Evolutionary conservation across 306 rosid genomes (phyloP).

Genomic region (Dicorynia guianensis): DNA sequence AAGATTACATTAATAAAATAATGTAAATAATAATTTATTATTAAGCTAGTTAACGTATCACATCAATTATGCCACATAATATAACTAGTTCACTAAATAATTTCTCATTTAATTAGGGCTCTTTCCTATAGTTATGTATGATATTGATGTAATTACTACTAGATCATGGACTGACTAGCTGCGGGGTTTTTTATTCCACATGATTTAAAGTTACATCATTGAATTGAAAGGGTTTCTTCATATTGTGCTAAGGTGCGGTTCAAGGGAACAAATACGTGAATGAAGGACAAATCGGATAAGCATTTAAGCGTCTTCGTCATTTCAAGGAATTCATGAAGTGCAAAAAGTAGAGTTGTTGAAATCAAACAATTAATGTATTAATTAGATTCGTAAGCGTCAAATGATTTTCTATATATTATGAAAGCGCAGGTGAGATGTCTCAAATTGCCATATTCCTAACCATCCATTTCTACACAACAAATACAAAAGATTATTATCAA

Average conservation of each 20-base stretch:
- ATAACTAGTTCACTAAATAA: no score
- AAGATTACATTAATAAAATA: no score
- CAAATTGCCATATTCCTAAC: constrained; percentile 41
- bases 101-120: no score
- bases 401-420: constrained; percentile 39
- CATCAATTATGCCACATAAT: no score
- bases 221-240: constrained; percentile 51
- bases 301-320: constrained; percentile 53
- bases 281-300: constrained; percentile 48
- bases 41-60: no score
- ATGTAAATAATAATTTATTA: no score
- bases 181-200: not conserved
- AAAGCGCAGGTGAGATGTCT: constrained; percentile 68
- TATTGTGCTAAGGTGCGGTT: constrained; percentile 53
- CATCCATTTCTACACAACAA: constrained; percentile 31
- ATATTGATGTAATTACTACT: constrained; percentile 32
- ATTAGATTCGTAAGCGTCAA: constrained; percentile 43
- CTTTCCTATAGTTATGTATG: no score
- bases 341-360: constrained; percentile 38
- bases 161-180: constrained; percentile 33
- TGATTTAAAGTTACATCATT: constrained; percentile 6
- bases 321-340: constrained; percentile 10
- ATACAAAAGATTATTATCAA: constrained; percentile 50
- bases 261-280: constrained; percentile 17
- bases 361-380: constrained; percentile 37